Evolutionary conservation across 257 asterid species (phyloP).

Genomic region (Osmanthus fragrans): DNA sequence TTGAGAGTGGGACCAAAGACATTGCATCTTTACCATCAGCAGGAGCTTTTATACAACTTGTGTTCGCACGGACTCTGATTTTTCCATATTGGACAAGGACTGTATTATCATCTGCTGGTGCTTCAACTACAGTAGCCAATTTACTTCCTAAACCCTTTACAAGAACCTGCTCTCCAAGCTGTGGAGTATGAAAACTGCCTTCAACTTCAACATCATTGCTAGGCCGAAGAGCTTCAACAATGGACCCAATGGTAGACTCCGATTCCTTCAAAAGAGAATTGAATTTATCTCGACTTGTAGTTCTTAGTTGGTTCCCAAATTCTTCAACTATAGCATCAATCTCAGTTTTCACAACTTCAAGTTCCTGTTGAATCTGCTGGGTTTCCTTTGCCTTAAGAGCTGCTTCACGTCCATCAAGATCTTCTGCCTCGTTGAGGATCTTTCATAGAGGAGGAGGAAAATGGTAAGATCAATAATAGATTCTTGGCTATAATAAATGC

Average conservation of each 20-base stretch:
- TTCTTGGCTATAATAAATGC: constrained; percentile 7
- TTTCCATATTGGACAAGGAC: constrained; percentile 86
- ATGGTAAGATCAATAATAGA: background rate
- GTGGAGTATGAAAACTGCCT: constrained; percentile 44
- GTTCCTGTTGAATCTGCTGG: constrained; percentile 52
- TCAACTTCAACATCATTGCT: constrained; percentile 31
- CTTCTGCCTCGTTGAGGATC: constrained; percentile 71
- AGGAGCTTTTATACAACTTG: constrained; percentile 44
- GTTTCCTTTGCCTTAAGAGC: constrained; percentile 77
- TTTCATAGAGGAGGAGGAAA: constrained; percentile 30
- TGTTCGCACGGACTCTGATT: constrained; percentile 58
- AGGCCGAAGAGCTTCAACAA: constrained; percentile 63
- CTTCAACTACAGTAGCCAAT: constrained; percentile 81
- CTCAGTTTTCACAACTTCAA: constrained; percentile 50
- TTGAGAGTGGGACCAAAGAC: constrained; percentile 39
- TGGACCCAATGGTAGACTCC: constrained; percentile 63
- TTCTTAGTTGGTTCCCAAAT: constrained; percentile 65
- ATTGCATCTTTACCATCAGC: constrained; percentile 33
- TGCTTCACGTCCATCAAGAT: constrained; percentile 73
- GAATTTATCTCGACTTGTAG: constrained; percentile 39
- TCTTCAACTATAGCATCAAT: constrained; percentile 58
- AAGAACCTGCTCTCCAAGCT: constrained; percentile 66
- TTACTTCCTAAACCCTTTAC: constrained; percentile 71
- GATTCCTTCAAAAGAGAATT: constrained; percentile 62
- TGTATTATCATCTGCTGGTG: constrained; percentile 67